Percentiles rank a stretch among this genome's conserved stretches.
These are phyloP conservation scores for Coemansia sp. DNA, from an alignment of 192 early-diverging fungal genomes.

Conservation along the genomic window DNA sequence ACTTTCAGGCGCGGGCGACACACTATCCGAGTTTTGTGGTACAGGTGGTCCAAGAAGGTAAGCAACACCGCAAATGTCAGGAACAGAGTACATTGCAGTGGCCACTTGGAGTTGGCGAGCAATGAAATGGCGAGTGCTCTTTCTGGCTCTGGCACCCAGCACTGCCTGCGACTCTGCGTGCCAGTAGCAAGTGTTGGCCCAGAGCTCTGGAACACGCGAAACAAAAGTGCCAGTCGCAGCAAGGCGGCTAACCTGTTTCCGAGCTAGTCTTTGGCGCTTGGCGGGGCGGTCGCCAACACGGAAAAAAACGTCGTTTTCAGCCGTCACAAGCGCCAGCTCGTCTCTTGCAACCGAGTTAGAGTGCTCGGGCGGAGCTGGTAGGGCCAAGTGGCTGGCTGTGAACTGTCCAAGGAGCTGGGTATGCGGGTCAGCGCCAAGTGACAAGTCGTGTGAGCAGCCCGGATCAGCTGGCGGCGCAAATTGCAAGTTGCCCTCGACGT, in stretches of 20 bases:
- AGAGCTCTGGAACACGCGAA: slow-evolving; percentile 15
- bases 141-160: neutral
- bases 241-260: neutral
- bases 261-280: neutral
- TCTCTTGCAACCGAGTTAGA: neutral
- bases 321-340: slow-evolving; percentile 8
- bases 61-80: neutral
- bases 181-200: slow-evolving; percentile 40
- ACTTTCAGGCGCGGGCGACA: neutral
- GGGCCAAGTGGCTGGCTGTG: neutral
- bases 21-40: neutral
- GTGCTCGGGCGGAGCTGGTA: neutral
- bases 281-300: neutral
- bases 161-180: neutral
- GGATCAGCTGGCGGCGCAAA: slow-evolving; percentile 7
- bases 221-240: slow-evolving; percentile 4
- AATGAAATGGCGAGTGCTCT: neutral
- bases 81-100: neutral
- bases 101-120: neutral
- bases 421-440: neutral
- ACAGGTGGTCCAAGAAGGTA: neutral
- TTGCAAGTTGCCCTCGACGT: slow-evolving; percentile 32
- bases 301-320: slow-evolving; percentile 8
- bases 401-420: neutral
- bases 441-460: neutral